Conservation (phyloP, 768 basidiomycete genomes). For the Gymnopilus dilepis region DNA sequence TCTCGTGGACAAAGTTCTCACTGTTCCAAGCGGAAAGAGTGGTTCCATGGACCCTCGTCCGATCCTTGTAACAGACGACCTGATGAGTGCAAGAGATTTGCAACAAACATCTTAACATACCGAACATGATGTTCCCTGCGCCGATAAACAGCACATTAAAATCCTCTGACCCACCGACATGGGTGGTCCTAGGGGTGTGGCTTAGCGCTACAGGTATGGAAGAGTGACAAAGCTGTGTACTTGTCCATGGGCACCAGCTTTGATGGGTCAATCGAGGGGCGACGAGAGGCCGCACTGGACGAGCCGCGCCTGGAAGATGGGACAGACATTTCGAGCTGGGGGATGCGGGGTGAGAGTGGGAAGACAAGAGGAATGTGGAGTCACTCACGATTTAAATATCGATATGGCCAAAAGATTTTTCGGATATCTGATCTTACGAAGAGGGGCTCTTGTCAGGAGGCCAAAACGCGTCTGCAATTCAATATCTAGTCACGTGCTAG, state of each 20-base stretch:
- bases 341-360: conserved; percentile 1
- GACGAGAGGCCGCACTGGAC: conserved; percentile 50
- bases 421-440: neutral
- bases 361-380: conserved; percentile 9
- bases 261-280: conserved; percentile 78
- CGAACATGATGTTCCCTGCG: conserved; percentile 99
- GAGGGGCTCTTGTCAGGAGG: conserved; percentile 11
- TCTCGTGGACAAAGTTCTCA: conserved; percentile 40
- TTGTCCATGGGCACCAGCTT: conserved; percentile 82
- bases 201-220: conserved; percentile 10
- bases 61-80: conserved; percentile 57
- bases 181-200: conserved; percentile 45
- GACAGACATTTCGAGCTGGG: neutral
- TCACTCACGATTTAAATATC: conserved; percentile 1
- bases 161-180: conserved; percentile 64
- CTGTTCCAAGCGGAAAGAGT: conserved; percentile 91
- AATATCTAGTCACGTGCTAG: conserved; percentile 8
- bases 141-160: conserved; percentile 97
- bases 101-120: conserved; percentile 38
- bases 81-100: neutral
- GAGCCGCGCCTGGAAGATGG: conserved; percentile 45
- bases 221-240: conserved; percentile 41
- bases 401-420: neutral
- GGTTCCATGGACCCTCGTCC: conserved; percentile 91
- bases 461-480: conserved; percentile 10